Conservation (phyloP, 495 filamentous ascomycete genomes). For the Lophiotrema nucula region DNA sequence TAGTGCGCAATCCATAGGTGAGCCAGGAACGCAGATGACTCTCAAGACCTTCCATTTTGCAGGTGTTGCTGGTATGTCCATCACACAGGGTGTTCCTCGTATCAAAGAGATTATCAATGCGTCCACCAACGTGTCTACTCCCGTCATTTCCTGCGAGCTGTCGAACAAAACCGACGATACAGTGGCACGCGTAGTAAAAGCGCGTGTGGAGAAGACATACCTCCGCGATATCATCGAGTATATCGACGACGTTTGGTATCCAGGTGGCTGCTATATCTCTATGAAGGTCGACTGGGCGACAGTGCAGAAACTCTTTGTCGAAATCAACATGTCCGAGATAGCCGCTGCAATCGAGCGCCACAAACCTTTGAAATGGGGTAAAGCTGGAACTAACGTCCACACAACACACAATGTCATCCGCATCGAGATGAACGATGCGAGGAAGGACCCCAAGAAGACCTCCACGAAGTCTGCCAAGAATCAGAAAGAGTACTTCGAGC, state of each 20-base stretch:
- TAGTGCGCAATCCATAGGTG: constrained; percentile 95
- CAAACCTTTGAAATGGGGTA: constrained; percentile 71
- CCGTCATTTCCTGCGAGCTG: constrained; percentile 83
- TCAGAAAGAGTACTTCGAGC: constrained; percentile 70
- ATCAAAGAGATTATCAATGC: constrained; percentile 99
- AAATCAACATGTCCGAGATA: constrained; percentile 69
- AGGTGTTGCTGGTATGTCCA: constrained; percentile 98
- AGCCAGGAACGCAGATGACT: constrained; percentile 99
- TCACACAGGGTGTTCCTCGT: constrained; percentile 97
- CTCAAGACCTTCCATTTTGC: constrained; percentile 99
- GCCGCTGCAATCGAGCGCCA: constrained; percentile 66
- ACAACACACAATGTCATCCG: constrained; percentile 47
- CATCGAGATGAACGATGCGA: constrained; percentile 48
- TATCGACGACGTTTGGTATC: constrained; percentile 80
- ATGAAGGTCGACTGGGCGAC: constrained; percentile 75
- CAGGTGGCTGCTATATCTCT: constrained; percentile 66
- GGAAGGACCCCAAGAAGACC: constrained; percentile 5
- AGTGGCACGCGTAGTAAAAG: constrained; percentile 84
- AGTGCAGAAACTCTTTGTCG: constrained; percentile 74
- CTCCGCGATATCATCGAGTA: constrained; percentile 71
- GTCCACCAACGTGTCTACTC: constrained; percentile 86
- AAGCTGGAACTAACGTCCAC: constrained; percentile 49
- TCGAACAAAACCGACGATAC: constrained; percentile 65
- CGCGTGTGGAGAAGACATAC: constrained; percentile 85
- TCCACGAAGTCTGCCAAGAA: constrained; percentile 44